phyloP scores from a whole-genome alignment of 2,329 filamentous ascomycete species.

The Colletotrichum chlorophyti region DNA sequence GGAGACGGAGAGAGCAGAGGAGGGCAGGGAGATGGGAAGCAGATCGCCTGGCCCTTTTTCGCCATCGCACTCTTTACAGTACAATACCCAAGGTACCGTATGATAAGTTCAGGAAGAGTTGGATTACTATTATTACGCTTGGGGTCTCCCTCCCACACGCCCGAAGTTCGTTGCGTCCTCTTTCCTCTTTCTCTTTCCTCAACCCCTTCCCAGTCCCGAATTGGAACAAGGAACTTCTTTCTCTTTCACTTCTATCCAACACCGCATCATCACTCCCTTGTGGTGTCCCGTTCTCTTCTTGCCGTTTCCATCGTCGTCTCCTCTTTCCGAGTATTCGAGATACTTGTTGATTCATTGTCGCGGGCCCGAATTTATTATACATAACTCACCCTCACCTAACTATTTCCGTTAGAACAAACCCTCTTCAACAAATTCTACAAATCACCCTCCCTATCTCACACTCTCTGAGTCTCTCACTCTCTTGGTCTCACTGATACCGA shows the following conservation, averaged over 20 bases:
- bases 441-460: background rate
- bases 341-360: conserved; percentile 12
- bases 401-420: background rate
- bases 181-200: conserved; percentile 5
- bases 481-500: background rate
- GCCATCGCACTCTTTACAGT: conserved; percentile 16
- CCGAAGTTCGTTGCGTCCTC: background rate
- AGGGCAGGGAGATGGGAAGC: background rate
- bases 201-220: conserved; percentile 10
- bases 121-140: conserved; percentile 18
- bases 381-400: background rate
- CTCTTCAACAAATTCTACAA: background rate
- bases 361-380: conserved; percentile 22
- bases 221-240: conserved; percentile 9
- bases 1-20: background rate
- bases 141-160: conserved; percentile 18
- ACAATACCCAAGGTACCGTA: no score
- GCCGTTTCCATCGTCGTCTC: background rate
- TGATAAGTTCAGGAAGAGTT: no score
- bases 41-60: conserved; percentile 2
- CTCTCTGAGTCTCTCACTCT: no score
- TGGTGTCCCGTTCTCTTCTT: conserved; percentile 21
- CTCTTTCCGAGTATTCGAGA: conserved; percentile 3
- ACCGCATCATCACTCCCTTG: conserved; percentile 15
- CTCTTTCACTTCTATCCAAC: background rate